Conservation (phyloP, 306 rosid genomes). For the Styphnolobium japonicum region DNA sequence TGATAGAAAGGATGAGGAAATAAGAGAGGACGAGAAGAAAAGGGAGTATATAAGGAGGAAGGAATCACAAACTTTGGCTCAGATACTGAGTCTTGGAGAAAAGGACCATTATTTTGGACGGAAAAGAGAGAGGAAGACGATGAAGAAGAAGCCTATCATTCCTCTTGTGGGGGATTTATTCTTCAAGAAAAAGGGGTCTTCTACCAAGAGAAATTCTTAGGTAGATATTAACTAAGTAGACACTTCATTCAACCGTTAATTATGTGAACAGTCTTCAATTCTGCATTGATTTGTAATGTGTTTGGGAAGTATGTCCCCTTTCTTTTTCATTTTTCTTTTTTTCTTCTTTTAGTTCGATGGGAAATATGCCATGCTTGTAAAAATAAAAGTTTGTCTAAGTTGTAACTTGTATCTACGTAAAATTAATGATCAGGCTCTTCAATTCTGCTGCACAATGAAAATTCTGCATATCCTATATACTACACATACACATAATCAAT, state of each 20-base stretch:
- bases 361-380: neutral
- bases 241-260: too few species aligned
- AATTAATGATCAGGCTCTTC: neutral
- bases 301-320: neutral
- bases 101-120: slow-evolving; percentile 33
- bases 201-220: too few species aligned
- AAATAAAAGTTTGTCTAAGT: neutral
- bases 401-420: neutral
- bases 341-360: neutral
- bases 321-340: neutral
- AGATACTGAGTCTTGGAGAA: slow-evolving; percentile 54
- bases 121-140: slow-evolving; percentile 22
- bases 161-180: slow-evolving; percentile 69
- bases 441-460: neutral
- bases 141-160: slow-evolving; percentile 78
- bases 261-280: too few species aligned
- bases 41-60: slow-evolving; percentile 28
- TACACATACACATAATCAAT: too few species aligned
- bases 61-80: slow-evolving; percentile 42
- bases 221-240: too few species aligned
- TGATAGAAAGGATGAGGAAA: neutral
- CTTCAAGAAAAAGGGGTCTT: slow-evolving; percentile 44
- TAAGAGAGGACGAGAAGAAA: slow-evolving; percentile 28
- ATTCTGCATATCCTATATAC: neutral
- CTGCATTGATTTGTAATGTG: neutral